A percentile compares a stretch with the other conserved stretches of the same genome.
phyloP scores from a whole-genome alignment of 805 yeast genomes.

The Huiozyma naganishii region DNA sequence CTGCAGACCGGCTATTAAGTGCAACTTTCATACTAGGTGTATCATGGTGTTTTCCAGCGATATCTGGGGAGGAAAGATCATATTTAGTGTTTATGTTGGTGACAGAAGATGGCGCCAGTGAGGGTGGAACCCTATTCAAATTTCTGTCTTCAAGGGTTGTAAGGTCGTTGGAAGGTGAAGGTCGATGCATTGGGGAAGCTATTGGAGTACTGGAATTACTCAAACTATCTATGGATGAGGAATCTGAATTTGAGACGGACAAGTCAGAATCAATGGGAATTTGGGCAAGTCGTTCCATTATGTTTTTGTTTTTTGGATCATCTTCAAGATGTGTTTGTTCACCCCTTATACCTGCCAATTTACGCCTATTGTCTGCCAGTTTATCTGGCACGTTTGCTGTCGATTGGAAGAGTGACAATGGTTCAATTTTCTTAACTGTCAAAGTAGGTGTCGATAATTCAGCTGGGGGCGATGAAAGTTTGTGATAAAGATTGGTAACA shows the following conservation, averaged over 20 bases:
- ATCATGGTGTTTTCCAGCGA: too few species aligned
- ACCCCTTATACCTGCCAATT: neutral
- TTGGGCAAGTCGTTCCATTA: neutral
- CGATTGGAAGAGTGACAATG: neutral
- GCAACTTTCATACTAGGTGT: too few species aligned
- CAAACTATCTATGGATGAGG: conserved; percentile 4
- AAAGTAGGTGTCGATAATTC: conserved; percentile 4
- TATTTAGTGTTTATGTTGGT: too few species aligned
- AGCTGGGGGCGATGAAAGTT: neutral
- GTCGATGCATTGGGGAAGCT: conserved; percentile 1
- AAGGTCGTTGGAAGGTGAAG: too few species aligned
- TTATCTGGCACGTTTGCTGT: neutral
- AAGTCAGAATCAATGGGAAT: conserved; percentile 1
- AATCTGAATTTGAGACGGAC: conserved; percentile 1
- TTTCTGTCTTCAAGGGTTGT: neutral
- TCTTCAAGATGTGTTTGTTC: too few species aligned
- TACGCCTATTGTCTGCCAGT: neutral
- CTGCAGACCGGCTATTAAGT: too few species aligned
- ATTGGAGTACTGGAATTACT: conserved; percentile 12
- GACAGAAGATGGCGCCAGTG: too few species aligned
- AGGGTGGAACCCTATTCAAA: neutral
- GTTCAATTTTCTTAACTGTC: neutral
- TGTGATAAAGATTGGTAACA: neutral
- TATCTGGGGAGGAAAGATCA: too few species aligned
- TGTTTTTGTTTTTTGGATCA: neutral